phyloP scores from a whole-genome alignment of 345 rosid genomes.

The Turnera subulata region DNA sequence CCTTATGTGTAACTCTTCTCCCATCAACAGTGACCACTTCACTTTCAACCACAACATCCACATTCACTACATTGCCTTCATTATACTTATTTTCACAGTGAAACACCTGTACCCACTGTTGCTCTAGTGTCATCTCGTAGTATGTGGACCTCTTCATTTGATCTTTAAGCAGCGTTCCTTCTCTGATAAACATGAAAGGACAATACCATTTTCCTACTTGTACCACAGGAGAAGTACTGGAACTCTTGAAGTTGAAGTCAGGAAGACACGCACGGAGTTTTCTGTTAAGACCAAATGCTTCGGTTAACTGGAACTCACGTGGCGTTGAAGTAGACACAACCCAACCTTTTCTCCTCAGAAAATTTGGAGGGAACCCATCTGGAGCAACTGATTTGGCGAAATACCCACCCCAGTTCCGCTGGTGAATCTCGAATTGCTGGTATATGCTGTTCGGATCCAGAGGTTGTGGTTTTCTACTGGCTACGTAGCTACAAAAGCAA shows the following conservation, averaged over 20 bases:
- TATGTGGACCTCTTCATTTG: conserved; percentile 14
- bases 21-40: conserved; percentile 6
- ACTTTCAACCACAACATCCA: conserved; percentile 3
- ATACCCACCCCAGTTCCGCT: background rate
- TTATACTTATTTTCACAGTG: background rate
- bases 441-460: conserved; percentile 2
- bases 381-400: conserved; percentile 6
- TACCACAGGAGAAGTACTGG: background rate
- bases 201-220: conserved; percentile 26
- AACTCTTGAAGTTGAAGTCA: conserved; percentile 4
- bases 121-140: conserved; percentile 17
- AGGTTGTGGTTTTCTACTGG: conserved; percentile 7
- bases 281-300: conserved; percentile 20
- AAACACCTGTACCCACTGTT: conserved; percentile 15
- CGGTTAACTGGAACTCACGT: conserved; percentile 7
- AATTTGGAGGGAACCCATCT: conserved; percentile 13
- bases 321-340: background rate
- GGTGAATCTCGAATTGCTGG: conserved; percentile 13
- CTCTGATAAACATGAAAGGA: conserved; percentile 22
- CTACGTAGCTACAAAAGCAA: conserved; percentile 1
- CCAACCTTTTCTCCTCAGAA: conserved; percentile 23
- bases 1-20: background rate
- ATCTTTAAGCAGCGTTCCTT: background rate
- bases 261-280: conserved; percentile 13
- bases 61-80: background rate